Evolutionary conservation across 352 stramenopile genomes (phyloP), one percentile per base, ranked within the genome.

Genomic region (Bremia lactucae): DNA sequence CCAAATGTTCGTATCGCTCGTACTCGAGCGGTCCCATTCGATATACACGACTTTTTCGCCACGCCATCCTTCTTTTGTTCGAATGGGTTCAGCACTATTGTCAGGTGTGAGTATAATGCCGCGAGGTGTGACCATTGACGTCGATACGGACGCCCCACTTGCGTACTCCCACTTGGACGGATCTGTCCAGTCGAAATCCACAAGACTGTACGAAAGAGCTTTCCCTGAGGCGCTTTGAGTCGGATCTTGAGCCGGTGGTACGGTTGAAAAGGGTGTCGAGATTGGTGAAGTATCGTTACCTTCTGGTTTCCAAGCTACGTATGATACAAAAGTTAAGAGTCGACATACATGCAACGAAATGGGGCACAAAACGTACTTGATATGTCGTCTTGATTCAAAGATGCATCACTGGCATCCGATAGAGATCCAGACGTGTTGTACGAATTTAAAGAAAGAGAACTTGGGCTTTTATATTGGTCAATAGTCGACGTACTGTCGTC

Each of bases 1-100:
- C 75, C 75, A 88, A 48, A 88, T 85, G 69, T 88, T 88, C 31
- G 72, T 85, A 52, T 88, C 72, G 16, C 66, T 84, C 35, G 67
- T 55, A 24, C 52, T 59, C 31, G 70, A 68, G 15, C 68, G 65
- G 38, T 79, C 64, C 75, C 75, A 88, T 55, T 84, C 65, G 19
- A 88, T 63, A 49, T 64, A 65, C 47, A 88, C 56, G 20, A 88
- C 67, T 49, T 84, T 83, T 48, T 85, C 70, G 11, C 72, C 72
- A 29, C 65, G 66, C 72, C 72, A 88, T 25, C 70, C 75, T 22
- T 65, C 46, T 11, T 68, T 65, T 0, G 72, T 83, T 20, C 75
- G 70, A 16, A 88, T 80, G 0, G 73, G 72, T 51, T 80, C 58
- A 4, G 41, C 38, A 22, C 62, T 77, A 46, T 81, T 83, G 16